phyloP scores from a whole-genome alignment of 495 filamentous ascomycete genomes.

The Podospora bellae-mahoneyi region DNA sequence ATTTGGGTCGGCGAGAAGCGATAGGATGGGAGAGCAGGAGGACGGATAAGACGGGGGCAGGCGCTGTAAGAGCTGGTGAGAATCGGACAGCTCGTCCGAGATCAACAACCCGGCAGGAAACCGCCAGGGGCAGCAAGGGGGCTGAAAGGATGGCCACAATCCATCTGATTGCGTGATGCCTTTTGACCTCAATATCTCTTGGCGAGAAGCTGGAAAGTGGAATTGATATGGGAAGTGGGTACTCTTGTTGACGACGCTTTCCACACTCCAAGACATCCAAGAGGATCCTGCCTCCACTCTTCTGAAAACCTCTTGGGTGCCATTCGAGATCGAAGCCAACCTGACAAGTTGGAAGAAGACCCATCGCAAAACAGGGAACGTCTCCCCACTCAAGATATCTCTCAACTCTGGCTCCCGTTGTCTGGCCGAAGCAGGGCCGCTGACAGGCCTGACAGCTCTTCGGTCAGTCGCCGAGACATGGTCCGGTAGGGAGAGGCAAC shows the following conservation, averaged over 20 bases:
- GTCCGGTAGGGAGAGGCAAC: neutral
- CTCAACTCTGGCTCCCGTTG: neutral
- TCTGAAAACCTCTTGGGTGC: neutral
- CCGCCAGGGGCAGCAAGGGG: conserved; percentile 7
- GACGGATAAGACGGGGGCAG: conserved; percentile 8
- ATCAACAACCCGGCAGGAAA: conserved; percentile 8
- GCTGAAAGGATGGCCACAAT: neutral
- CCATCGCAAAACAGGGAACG: neutral
- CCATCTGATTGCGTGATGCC: neutral
- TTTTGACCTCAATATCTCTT: conserved; percentile 10
- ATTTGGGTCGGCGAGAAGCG: neutral
- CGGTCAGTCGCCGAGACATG: neutral
- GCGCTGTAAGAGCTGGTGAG: neutral
- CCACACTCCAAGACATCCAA: neutral
- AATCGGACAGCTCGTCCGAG: conserved; percentile 9
- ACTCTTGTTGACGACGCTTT: neutral
- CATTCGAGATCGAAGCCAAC: neutral
- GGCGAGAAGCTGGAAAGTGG: conserved; percentile 4
- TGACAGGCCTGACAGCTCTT: neutral
- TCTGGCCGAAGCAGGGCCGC: neutral
- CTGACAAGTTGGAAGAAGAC: neutral
- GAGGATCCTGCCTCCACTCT: neutral
- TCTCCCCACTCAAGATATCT: neutral
- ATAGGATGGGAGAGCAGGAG: neutral
- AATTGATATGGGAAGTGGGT: neutral